Percentiles rank a stretch among this genome's conserved stretches.
These are phyloP conservation scores for Fraxinus platypoda DNA, from an alignment of 305 asterid genomes.

Conservation along the genomic window DNA sequence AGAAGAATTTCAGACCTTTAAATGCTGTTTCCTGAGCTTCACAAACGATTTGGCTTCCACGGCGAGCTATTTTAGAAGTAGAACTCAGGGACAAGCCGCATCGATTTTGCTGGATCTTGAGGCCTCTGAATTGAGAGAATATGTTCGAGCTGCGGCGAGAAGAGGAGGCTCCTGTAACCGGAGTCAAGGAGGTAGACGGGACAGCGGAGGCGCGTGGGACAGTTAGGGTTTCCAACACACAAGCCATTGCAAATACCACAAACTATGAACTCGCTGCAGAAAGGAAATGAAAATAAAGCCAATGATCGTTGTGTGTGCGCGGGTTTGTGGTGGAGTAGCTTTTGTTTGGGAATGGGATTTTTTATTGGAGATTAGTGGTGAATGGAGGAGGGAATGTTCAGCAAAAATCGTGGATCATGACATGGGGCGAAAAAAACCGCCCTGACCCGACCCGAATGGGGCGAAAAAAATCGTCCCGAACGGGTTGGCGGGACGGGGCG, in stretches of 20 bases:
- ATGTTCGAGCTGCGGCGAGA: conserved; percentile 26
- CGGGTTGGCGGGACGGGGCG: no score
- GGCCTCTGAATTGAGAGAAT: conserved; percentile 37
- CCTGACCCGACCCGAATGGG: no score
- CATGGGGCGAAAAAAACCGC: no score
- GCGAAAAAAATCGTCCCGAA: no score
- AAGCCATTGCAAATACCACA: conserved; percentile 34
- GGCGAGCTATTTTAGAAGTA: conserved; percentile 24
- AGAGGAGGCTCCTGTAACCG: conserved; percentile 25
- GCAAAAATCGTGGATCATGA: background rate
- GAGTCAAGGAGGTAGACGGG: conserved; percentile 33
- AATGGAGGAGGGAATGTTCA: background rate
- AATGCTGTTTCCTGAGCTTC: conserved; percentile 50
- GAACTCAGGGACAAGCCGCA: conserved; percentile 23
- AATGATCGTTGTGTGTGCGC: background rate
- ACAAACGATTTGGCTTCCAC: conserved; percentile 41
- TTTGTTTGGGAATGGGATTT: conserved; percentile 17
- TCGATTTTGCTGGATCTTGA: conserved; percentile 34
- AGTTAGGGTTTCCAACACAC: conserved; percentile 39
- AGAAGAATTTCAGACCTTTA: conserved; percentile 27
- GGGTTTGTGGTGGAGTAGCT: conserved; percentile 22
- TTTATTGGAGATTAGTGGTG: background rate
- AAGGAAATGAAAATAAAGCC: background rate
- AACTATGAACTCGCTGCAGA: background rate
- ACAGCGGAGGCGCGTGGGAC: conserved; percentile 45